Base-by-base conservation (phyloP, 2,329 filamentous ascomycete genomes). In the Colletotrichum cereale region DNA sequence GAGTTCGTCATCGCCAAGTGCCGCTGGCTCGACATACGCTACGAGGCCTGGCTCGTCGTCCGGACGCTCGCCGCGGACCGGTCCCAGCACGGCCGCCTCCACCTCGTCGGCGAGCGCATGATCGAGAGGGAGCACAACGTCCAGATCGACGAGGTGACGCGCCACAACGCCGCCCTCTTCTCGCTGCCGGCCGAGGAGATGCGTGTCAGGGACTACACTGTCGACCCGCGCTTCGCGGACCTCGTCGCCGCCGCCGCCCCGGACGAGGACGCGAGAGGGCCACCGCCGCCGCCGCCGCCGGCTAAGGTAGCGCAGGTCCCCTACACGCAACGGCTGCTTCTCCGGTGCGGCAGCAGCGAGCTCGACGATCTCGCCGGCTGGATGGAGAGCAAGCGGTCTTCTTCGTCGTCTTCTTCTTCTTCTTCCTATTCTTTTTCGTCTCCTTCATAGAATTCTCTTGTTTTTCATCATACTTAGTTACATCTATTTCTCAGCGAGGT, bases 151-250 rank as follows among this genome's bases (percentile, higher is more conserved):
- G 65, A 71, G 34, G 52, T 71, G 0, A 68, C 42, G 16, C 42
- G 36, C 0, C 42, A 68, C 12, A 71, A 63, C 36, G 68, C 68
- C 8, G 44, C 34, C 3, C 53, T 68, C 6, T 71, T 71, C 38
- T 71, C 68, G n/a, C 34, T 71, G n/a, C 68, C 68, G 44, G 65
- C 68, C 5, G 68, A 71, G 24, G 68, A 71, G 58, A 71, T 71
- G 68, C 68, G 68, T 24, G 65, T 71, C n/a, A 68, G 50, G 24
- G 68, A 71, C 29, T 71, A 64, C 11, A 24, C 34, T 11, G 44
- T 31, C 36, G 68, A 71, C 31, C 26, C 42, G 16, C 65, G 68
- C 18, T 68, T 71, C 21, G 50, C 64, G 0, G 65, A 68, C 38
- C 26, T 71, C 36, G 21, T 50, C 11, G 11, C 24, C 7, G 29